Percentiles rank a stretch among this genome's conserved stretches.
Evolutionary conservation across 306 rosid genomes (phyloP).

Genomic region (Cicer pinnatifidum): DNA sequence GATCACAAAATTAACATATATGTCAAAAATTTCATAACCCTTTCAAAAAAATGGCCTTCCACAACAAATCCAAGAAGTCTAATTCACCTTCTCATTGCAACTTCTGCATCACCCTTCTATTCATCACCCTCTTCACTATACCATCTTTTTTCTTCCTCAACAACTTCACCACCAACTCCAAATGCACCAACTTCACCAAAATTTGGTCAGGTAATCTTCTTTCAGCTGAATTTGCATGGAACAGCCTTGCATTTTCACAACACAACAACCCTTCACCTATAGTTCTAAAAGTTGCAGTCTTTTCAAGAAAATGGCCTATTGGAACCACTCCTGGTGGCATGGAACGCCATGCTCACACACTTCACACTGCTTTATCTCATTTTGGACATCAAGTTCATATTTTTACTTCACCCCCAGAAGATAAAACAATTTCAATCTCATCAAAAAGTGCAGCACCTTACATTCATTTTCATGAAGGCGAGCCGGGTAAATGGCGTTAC

Average conservation of each 20-base stretch:
- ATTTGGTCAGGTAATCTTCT: constrained; percentile 84
- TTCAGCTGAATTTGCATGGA: constrained; percentile 78
- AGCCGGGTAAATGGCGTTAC: constrained; percentile 84
- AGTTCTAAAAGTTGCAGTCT: constrained; percentile 77
- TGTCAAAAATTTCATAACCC: constrained; percentile 35
- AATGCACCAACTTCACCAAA: constrained; percentile 58
- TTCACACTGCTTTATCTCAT: constrained; percentile 75
- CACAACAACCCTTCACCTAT: constrained; percentile 45
- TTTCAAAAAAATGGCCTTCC: constrained; percentile 62
- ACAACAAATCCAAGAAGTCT: constrained; percentile 60
- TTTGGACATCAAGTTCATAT: constrained; percentile 88
- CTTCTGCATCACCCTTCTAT: constrained; percentile 73
- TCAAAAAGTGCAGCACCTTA: constrained; percentile 47
- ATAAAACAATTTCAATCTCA: constrained; percentile 30
- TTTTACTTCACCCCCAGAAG: constrained; percentile 74
- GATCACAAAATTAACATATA: constrained; percentile 34
- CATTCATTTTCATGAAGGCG: constrained; percentile 86
- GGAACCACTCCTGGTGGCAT: constrained; percentile 89
- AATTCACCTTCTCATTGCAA: constrained; percentile 52
- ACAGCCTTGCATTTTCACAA: constrained; percentile 60
- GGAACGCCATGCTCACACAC: constrained; percentile 94
- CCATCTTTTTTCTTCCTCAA: constrained; percentile 74
- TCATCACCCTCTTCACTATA: constrained; percentile 71
- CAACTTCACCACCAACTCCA: constrained; percentile 61
- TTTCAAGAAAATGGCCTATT: constrained; percentile 93